These are phyloP conservation scores for Haberlea rhodopensis DNA, from an alignment of 257 asterid genomes.

Conservation along the genomic window DNA sequence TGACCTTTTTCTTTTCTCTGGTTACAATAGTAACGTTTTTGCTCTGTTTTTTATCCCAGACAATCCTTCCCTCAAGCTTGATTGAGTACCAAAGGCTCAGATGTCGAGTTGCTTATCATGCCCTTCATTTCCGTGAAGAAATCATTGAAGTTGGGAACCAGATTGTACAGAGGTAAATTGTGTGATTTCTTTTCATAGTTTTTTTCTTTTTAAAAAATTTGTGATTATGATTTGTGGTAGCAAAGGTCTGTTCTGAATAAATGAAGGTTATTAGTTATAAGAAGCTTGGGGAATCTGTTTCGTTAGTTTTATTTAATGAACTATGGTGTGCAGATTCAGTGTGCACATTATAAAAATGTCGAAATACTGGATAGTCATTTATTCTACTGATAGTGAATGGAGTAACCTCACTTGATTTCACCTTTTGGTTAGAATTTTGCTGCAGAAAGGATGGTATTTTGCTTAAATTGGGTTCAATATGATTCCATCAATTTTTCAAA, in stretches of 20 bases:
- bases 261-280: not conserved
- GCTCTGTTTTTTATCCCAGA: slow-evolving; percentile 38
- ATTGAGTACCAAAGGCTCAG: slow-evolving; percentile 93
- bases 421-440: slow-evolving; percentile 4
- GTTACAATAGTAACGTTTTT: slow-evolving; percentile 13
- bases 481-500: not conserved
- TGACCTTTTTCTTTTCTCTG: slow-evolving; percentile 17
- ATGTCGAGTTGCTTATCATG: slow-evolving; percentile 91
- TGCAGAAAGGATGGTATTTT: not conserved
- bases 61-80: slow-evolving; percentile 76
- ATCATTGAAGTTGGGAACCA: slow-evolving; percentile 59
- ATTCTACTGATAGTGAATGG: slow-evolving; percentile 17
- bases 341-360: slow-evolving; percentile 7
- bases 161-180: slow-evolving; percentile 74
- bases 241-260: not conserved
- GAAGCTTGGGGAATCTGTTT: slow-evolving; percentile 1
- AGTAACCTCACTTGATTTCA: not conserved
- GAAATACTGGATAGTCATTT: slow-evolving; percentile 1
- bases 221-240: slow-evolving; percentile 18
- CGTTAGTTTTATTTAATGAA: slow-evolving; percentile 9
- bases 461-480: too few species aligned
- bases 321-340: not conserved
- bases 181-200: slow-evolving; percentile 18
- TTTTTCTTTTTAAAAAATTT: slow-evolving; percentile 26
- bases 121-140: slow-evolving; percentile 86